Conservation (phyloP, 202 grass and related monocot genomes). For the Panicum virgatum region DNA sequence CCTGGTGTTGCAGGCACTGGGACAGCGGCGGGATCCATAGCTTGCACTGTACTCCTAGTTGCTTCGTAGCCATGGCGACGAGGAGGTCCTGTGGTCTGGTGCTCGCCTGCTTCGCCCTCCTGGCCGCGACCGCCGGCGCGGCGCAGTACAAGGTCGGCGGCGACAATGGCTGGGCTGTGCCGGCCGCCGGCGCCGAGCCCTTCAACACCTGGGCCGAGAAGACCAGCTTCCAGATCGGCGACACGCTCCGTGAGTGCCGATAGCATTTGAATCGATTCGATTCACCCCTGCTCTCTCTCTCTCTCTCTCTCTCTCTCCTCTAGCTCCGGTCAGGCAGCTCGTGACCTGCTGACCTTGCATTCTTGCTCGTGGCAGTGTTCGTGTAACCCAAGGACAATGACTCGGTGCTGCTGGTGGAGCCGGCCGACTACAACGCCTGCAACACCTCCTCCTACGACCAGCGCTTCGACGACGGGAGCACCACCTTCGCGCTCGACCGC, state of each 20-base stretch:
- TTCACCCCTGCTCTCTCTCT: background rate
- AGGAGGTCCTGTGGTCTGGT: background rate
- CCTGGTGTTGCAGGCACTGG: background rate
- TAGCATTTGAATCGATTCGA: background rate
- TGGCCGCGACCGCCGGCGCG: slow-evolving; percentile 38
- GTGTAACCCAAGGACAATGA: slow-evolving; percentile 63
- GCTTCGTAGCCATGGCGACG: slow-evolving; percentile 44
- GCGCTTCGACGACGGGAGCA: slow-evolving; percentile 70
- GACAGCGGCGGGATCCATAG: background rate
- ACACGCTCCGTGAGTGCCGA: slow-evolving; percentile 52
- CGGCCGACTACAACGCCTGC: slow-evolving; percentile 69
- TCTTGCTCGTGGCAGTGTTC: slow-evolving; percentile 49
- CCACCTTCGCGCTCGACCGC: slow-evolving; percentile 45
- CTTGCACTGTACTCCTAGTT: too few relatives aligned
- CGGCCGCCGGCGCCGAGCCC: slow-evolving; percentile 39
- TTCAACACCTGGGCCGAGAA: slow-evolving; percentile 73
- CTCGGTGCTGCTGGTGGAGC: slow-evolving; percentile 70
- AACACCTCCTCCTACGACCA: slow-evolving; percentile 66
- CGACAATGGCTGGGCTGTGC: slow-evolving; percentile 62
- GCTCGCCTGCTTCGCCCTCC: slow-evolving; percentile 20
- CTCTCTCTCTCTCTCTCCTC: too few relatives aligned
- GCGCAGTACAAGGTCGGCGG: slow-evolving; percentile 74
- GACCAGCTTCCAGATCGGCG: slow-evolving; percentile 67
- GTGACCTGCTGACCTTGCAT: too few relatives aligned
- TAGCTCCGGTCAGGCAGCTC: too few relatives aligned